Evolutionary conservation across 2,329 filamentous ascomycete species (phyloP).

Genomic region (Simplicillium sp.): DNA sequence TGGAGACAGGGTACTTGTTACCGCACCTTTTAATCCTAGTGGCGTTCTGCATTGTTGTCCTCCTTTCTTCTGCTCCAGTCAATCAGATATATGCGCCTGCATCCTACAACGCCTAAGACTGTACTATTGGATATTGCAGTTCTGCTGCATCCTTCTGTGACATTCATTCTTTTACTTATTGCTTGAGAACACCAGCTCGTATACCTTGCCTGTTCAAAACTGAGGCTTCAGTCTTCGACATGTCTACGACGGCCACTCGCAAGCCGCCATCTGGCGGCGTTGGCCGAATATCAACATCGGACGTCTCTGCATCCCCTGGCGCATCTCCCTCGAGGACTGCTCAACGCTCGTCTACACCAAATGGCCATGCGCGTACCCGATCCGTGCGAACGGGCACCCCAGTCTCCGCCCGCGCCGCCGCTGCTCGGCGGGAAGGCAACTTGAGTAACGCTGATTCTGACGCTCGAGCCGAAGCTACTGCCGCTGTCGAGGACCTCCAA

Average conservation of each 20-base stretch:
- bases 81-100: too few species aligned
- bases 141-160: too few species aligned
- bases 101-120: too few species aligned
- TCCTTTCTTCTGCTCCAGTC: too few species aligned
- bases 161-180: too few species aligned
- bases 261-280: conserved; percentile 40
- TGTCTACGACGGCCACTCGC: conserved; percentile 41
- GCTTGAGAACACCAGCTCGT: too few species aligned
- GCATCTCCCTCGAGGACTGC: conserved; percentile 27
- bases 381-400: conserved; percentile 57
- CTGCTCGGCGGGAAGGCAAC: conserved; percentile 45
- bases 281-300: conserved; percentile 32
- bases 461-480: conserved; percentile 68
- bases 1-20: not conserved
- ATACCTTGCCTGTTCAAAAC: too few species aligned
- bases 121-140: too few species aligned
- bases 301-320: conserved; percentile 21
- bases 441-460: conserved; percentile 54
- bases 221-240: conserved; percentile 12
- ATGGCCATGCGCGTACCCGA: conserved; percentile 43
- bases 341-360: conserved; percentile 34
- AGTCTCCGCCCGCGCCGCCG: conserved; percentile 64
- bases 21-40: not conserved
- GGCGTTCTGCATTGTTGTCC: too few species aligned
- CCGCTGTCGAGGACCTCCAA: conserved; percentile 75